Base-by-base conservation (phyloP, 345 rosid genomes). In the Euphorbia peplus region DNA sequence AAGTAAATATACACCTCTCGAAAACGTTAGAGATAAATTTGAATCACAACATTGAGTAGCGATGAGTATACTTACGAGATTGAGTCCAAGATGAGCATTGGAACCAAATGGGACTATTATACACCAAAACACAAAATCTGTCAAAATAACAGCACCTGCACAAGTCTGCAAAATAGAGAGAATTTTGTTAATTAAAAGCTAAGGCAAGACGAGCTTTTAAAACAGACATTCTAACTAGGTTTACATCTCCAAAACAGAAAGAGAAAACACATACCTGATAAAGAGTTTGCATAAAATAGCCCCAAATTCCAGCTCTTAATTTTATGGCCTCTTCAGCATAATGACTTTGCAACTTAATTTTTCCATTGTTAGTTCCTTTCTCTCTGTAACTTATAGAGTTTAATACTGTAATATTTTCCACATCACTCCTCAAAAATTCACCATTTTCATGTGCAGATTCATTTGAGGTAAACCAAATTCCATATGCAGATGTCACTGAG, bases 71-170 rank as follows among this genome's bases (percentile, higher is more conserved):
- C n/a, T 83, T 68, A 93, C 98, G 84, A 10, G 11, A 76, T 87
- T 81, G 54, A 93, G 78, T 57, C 84, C 78, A 64, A 89, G 82
- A 75, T 82, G 98, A 22, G 75, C 60, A 47, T 79, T 78, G 5
- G 98, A 84, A 63, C 82, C 24, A 75, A 86, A 85, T 1, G 97
- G 98, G 66, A 85, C 90, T 44, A 93, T 75, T 6, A 91, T 26
- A 39, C 86, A 63, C 97, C 98, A 93, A 75, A 89, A 89, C 41
- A 91, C 70, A 24, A 85, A 29, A 73, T 91, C 97, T 9, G 98
- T 91, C 0, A 87, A 67, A 76, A 93, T 76, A 4, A 86, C 87
- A 42, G 98, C 96, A 4, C 98, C 98, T 67, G 86, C 95, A 73
- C 87, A 77, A 65, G 92, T 80, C 97, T 93, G n/a, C n/a, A n/a